Base-by-base conservation (phyloP, 176 grass and related monocot species). In the Alopecurus myosuroides region DNA sequence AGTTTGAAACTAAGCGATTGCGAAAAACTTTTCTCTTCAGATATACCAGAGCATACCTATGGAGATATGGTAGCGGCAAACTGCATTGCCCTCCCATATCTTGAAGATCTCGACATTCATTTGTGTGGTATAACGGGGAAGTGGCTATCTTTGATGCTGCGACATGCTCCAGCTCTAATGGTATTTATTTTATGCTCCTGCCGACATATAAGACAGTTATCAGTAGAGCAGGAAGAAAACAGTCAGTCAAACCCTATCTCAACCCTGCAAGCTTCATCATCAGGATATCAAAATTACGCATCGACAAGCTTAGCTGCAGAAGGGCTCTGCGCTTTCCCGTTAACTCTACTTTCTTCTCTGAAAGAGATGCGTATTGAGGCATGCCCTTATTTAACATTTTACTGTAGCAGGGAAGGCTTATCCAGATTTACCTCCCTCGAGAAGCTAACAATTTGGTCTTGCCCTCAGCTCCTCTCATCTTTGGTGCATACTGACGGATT, bases 321-420 rank as follows among this genome's bases (percentile, higher is more conserved):
- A 0, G 76, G 55, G 10, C 76, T 40, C 1, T 37, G 20, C 4
- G 25, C 7, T 60, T 60, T 15, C 76, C 76, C 76, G 1, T 60
- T 15, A 37, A 58, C 17, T 60, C 1, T 78, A 13, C 11, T 78
- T 1, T 5, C 22, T 26, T 40, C 76, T 60, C 52, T 78, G 12
- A 26, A 78, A 29, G 10, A 35, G 14, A 14, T 87, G 15, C 1
- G 0, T 22, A 53, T 82, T 15, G 0, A 0, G 1, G 0, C 0
- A 0, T 75, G 22, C 35, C 0, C 0, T 2, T 1, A 23, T 61
- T 4, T 55, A 11, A 63, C n/a, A 45, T 82, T 46, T 57, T 42
- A 26, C 20, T 2, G 3, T 6, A 51, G n/a, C 65, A 70, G 12
- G 2, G 48, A 12, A 40, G 64, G 33, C 4, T 56, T 70, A 0